These are phyloP conservation scores for Isatis lusitanica DNA, from an alignment of 441 rosid species.

Conservation along the genomic window DNA sequence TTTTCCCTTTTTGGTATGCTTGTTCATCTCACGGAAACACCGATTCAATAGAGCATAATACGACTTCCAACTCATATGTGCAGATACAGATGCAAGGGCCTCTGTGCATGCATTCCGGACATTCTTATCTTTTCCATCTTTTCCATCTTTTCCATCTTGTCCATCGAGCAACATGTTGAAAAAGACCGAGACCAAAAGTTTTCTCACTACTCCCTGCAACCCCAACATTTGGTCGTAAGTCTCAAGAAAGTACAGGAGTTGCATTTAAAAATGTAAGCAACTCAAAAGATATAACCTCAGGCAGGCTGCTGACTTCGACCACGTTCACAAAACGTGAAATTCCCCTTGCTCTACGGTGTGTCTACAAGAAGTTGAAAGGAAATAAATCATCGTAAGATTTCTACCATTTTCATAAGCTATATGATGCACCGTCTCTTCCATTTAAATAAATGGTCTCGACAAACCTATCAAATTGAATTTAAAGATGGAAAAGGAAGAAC, in stretches of 20 bases:
- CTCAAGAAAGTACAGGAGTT: slow-evolving; percentile 19
- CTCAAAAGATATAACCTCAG: slow-evolving; percentile 56
- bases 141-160: slow-evolving; percentile 75
- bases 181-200: slow-evolving; percentile 78
- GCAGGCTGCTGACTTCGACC: slow-evolving; percentile 45
- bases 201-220: slow-evolving; percentile 73
- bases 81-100: slow-evolving; percentile 79
- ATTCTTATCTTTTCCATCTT: slow-evolving; percentile 72
- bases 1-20: slow-evolving; percentile 66
- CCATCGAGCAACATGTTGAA: slow-evolving; percentile 80
- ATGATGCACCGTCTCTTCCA: background rate
- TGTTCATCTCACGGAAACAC: slow-evolving; percentile 75
- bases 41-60: slow-evolving; percentile 68
- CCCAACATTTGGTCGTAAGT: slow-evolving; percentile 31
- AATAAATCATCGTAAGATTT: slow-evolving; percentile 7
- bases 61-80: slow-evolving; percentile 76
- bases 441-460: background rate
- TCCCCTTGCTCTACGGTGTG: slow-evolving; percentile 80
- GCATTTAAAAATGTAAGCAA: slow-evolving; percentile 14
- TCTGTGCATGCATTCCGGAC: slow-evolving; percentile 68
- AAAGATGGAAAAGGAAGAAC: slow-evolving; percentile 8
- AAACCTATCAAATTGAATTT: background rate
- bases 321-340: slow-evolving; percentile 59
- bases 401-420: background rate
- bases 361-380: slow-evolving; percentile 51